These are phyloP conservation scores for Vitis hybrid DNA, from an alignment of 177 flowering plant genomes.

Conservation along the genomic window DNA sequence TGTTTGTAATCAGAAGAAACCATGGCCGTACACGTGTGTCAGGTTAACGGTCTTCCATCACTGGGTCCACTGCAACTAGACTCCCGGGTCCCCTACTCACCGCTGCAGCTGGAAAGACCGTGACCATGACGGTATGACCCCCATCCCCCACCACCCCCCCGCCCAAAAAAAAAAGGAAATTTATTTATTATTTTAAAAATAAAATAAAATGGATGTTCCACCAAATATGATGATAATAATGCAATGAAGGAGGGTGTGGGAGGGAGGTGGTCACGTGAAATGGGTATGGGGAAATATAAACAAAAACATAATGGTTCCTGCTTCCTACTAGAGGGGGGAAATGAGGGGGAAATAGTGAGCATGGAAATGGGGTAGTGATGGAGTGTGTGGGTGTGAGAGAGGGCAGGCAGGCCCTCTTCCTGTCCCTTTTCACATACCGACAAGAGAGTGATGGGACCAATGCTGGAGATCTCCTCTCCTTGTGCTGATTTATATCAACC, in stretches of 20 bases:
- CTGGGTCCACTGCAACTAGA: slow-evolving; percentile 7
- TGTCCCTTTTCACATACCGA: slow-evolving; percentile 5
- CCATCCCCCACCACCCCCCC: background rate
- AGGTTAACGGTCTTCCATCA: slow-evolving; percentile 13
- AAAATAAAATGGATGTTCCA: no score
- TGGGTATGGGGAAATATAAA: background rate
- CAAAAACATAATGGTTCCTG: background rate
- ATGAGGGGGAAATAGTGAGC: background rate
- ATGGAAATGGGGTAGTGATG: background rate
- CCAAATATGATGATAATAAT: no score
- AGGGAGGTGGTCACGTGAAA: slow-evolving; percentile 9
- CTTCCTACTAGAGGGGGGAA: background rate
- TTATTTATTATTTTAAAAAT: no score
- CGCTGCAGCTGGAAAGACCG: background rate
- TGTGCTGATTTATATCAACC: no score
- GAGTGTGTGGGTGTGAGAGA: slow-evolving; percentile 7
- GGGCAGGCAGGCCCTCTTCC: background rate
- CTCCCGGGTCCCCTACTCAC: no score
- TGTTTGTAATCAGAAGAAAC: slow-evolving; percentile 6
- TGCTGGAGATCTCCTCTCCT: background rate
- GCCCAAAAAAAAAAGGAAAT: no score
- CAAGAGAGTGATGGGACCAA: background rate
- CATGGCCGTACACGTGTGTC: slow-evolving; percentile 25
- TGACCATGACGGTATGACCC: slow-evolving; percentile 8
- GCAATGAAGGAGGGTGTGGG: background rate